Evolutionary conservation across 2,329 filamentous ascomycete species (phyloP).

Genomic region (Colletotrichum sp.): DNA sequence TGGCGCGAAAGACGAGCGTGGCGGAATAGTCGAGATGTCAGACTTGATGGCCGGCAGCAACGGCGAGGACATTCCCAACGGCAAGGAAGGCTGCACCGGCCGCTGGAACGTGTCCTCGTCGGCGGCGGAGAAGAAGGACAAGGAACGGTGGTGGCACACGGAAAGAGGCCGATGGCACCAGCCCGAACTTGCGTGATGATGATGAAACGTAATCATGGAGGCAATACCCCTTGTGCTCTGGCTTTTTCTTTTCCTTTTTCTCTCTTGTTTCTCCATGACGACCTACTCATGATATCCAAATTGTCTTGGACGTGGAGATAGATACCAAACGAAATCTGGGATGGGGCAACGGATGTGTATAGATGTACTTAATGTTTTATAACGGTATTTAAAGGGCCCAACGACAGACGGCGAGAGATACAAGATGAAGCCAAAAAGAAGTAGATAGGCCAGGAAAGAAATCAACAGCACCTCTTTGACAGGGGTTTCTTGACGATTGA

Average conservation of each 20-base stretch:
- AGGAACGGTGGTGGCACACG: slow-evolving; percentile 55
- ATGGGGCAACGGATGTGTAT: background rate
- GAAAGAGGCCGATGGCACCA: slow-evolving; percentile 50
- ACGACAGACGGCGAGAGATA: background rate
- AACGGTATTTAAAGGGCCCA: background rate
- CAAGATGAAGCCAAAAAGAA: background rate
- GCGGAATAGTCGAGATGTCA: slow-evolving; percentile 57
- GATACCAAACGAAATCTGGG: background rate
- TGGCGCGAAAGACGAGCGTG: slow-evolving; percentile 60
- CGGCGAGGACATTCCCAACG: slow-evolving; percentile 46
- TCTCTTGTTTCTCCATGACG: background rate
- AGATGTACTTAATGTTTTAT: slow-evolving; percentile 5
- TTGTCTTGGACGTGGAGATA: background rate
- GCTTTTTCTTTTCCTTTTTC: background rate
- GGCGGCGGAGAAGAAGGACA: slow-evolving; percentile 49
- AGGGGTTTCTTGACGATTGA: background rate
- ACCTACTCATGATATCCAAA: slow-evolving; percentile 4
- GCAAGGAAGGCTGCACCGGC: slow-evolving; percentile 47
- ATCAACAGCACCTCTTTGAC: background rate
- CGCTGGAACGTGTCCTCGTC: slow-evolving; percentile 49
- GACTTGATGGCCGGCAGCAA: slow-evolving; percentile 51
- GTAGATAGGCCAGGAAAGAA: background rate
- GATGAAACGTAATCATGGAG: background rate
- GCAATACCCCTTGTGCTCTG: background rate
- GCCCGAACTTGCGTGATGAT: slow-evolving; percentile 22